Base-by-base conservation (phyloP, 805 yeast genomes). In the Candida suzukii region DNA sequence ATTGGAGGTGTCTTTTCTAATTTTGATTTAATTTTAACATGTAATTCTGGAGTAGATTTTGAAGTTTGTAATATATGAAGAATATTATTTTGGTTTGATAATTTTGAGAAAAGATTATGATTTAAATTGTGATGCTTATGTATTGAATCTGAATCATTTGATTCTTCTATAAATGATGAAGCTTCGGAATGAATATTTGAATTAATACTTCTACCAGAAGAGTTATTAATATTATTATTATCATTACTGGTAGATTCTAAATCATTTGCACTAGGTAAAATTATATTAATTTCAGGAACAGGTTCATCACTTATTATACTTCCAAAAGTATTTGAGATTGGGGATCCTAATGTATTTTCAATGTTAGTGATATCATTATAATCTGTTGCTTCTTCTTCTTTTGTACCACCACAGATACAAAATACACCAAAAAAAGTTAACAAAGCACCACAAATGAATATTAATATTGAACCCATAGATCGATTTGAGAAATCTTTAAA, bases 361-460 rank as follows among this genome's bases (percentile, higher is more conserved):
- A n/a, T n/a, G n/a, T n/a, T n/a, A n/a, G n/a, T n/a, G n/a, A n/a
- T n/a, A n/a, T n/a, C n/a, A n/a, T n/a, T n/a, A n/a, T n/a, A n/a
- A n/a, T n/a, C n/a, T n/a, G n/a, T n/a, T n/a, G n/a, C n/a, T n/a
- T 16, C 32, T 17, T 33, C 26, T 6, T 11, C 9, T 16, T 16
- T 22, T 30, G 41, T 42, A 4, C 50, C 47, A 3, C 54, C 56
- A 40, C 56, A 53, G 14, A 68, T 66, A 26, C 60, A 46, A 55
- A 66, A 67, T 4, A 70, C 76, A 1, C 76, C 76, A 7, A 52
- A 40, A 36, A 70, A 63, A 0, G 71, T 63, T 16, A 68, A 46
- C 3, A 49, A 25, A 24, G 71, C 62, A 3, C 74, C 75, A 3
- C 48, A 14, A 1, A 55, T 16, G 41, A 69, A 66, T n/a, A 48